Evolutionary conservation across 2,329 filamentous ascomycete species (phyloP).

Genomic region (Beauveria pseudobassiana): DNA sequence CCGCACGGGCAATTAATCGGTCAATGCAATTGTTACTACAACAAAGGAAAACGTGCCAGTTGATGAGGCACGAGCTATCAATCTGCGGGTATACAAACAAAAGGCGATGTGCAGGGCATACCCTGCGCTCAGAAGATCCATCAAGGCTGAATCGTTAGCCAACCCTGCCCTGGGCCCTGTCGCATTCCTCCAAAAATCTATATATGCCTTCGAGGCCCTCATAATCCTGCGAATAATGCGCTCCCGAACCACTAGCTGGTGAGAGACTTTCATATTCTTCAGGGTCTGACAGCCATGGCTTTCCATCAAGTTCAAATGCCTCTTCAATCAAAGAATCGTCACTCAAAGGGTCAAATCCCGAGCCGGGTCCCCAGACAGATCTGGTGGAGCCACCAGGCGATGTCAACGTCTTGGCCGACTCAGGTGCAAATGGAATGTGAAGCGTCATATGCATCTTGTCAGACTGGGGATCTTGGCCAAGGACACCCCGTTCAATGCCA

Average conservation of each 20-base stretch:
- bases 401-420: conserved; percentile 29
- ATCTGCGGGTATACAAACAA: conserved; percentile 16
- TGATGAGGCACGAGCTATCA: conserved; percentile 3
- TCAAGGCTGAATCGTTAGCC: conserved; percentile 16
- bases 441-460: conserved; percentile 67
- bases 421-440: conserved; percentile 78
- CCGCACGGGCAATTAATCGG: background rate
- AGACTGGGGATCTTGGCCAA: conserved; percentile 66
- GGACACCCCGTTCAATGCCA: conserved; percentile 70
- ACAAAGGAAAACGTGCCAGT: background rate
- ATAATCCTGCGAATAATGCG: conserved; percentile 39
- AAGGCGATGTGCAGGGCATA: background rate
- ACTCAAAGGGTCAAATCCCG: conserved; percentile 30
- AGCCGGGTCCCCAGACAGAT: conserved; percentile 34
- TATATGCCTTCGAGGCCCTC: conserved; percentile 52
- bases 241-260: conserved; percentile 36
- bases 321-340: conserved; percentile 31
- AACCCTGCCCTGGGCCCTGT: conserved; percentile 32
- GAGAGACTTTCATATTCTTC: conserved; percentile 46
- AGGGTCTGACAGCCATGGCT: conserved; percentile 41
- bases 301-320: conserved; percentile 35
- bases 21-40: background rate
- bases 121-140: background rate
- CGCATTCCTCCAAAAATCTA: conserved; percentile 51
- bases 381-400: conserved; percentile 42